phyloP scores from a whole-genome alignment of 1,284 basidiomycete species.

The Naganishia sp. region DNA sequence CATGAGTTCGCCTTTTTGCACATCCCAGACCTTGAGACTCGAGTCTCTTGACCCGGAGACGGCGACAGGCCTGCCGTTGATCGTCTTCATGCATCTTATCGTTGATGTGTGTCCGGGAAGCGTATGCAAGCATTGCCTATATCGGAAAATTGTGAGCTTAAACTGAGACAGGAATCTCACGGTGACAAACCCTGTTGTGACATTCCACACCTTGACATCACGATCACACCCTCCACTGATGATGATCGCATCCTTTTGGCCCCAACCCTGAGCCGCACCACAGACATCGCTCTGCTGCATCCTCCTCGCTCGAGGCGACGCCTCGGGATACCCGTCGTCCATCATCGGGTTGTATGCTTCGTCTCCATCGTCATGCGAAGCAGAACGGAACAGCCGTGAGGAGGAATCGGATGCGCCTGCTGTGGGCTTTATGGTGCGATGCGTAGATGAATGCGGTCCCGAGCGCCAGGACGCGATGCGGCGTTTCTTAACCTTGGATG shows the following conservation, averaged over 20 bases:
- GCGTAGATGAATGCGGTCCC: background rate
- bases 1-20: constrained; percentile 71
- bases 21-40: constrained; percentile 89
- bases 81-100: constrained; percentile 84
- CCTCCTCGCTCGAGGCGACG: constrained; percentile 37
- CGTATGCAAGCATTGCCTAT: constrained; percentile 73
- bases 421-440: background rate
- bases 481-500: constrained; percentile 22
- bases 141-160: background rate
- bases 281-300: constrained; percentile 62
- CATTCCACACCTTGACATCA: constrained; percentile 86
- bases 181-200: constrained; percentile 70
- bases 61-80: constrained; percentile 83
- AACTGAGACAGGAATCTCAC: background rate
- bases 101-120: constrained; percentile 87
- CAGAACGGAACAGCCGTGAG: background rate
- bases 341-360: background rate
- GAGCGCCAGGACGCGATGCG: constrained; percentile 1
- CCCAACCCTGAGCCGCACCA: constrained; percentile 67
- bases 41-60: constrained; percentile 86
- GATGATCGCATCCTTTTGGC: constrained; percentile 67
- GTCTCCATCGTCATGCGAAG: background rate
- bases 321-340: background rate
- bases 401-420: background rate
- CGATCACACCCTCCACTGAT: constrained; percentile 94